A percentile compares a stretch with the other conserved stretches of the same genome.
Evolutionary conservation across 768 basidiomycete genomes (phyloP).

Genomic region (Kwoniella dendrophila): DNA sequence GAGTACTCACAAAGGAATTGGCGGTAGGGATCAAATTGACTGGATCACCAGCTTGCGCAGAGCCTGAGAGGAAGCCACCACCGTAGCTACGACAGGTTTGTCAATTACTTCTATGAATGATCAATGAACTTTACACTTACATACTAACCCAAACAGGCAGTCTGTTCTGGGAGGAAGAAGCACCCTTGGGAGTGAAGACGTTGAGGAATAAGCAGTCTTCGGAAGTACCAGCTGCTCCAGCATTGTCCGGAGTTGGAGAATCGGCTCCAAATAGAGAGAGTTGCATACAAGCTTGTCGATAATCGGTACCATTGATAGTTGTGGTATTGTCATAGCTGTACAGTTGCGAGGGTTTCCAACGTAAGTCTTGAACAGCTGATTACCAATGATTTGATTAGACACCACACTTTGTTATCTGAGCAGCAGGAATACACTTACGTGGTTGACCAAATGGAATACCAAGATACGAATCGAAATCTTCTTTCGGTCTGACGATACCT

Average conservation of each 20-base stretch:
- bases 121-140: slow-evolving; percentile 8
- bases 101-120: too few relatives aligned
- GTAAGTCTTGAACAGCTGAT: slow-evolving; percentile 1
- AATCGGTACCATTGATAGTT: slow-evolving; percentile 36
- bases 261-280: neutral
- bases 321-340: slow-evolving; percentile 33
- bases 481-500: neutral
- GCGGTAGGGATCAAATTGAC: neutral
- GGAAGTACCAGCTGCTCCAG: slow-evolving; percentile 32
- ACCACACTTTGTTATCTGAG: neutral
- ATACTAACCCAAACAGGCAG: slow-evolving; percentile 2
- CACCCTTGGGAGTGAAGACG: slow-evolving; percentile 58
- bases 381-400: neutral
- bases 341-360: slow-evolving; percentile 1
- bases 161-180: neutral
- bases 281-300: slow-evolving; percentile 33
- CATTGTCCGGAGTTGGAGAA: slow-evolving; percentile 3
- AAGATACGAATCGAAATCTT: slow-evolving; percentile 36
- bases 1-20: neutral
- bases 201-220: slow-evolving; percentile 63
- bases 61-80: slow-evolving; percentile 55
- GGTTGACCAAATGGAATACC: slow-evolving; percentile 51
- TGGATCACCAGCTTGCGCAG: slow-evolving; percentile 19
- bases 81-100: slow-evolving; percentile 53
- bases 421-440: slow-evolving; percentile 25